Conservation (phyloP, 2,329 filamentous ascomycete species). For the Cladorrhinum sp. region DNA sequence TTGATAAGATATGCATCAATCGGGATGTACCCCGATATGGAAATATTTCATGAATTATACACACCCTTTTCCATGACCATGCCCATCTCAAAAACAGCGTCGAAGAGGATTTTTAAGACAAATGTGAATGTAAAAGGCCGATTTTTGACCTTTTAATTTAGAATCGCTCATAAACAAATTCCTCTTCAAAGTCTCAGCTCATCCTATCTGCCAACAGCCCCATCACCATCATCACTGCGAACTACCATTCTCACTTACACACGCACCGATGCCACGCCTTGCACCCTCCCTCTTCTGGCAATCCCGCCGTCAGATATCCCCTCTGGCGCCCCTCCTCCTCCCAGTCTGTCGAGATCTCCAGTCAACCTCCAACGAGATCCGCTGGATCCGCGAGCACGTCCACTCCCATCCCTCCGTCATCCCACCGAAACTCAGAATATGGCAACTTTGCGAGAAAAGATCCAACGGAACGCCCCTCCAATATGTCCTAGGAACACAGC, state of each 20-base stretch:
- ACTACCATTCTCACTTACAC: not conserved
- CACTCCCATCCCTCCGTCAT: slow-evolving; percentile 11
- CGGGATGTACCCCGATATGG: not conserved
- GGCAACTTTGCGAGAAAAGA: slow-evolving; percentile 46
- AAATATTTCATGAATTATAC: not conserved
- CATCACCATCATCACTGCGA: not conserved
- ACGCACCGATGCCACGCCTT: slow-evolving; percentile 58
- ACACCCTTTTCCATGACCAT: not conserved
- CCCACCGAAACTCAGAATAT: slow-evolving; percentile 12
- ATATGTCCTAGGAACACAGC: slow-evolving; percentile 84
- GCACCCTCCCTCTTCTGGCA: slow-evolving; percentile 53
- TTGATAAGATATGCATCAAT: not conserved
- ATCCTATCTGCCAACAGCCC: not conserved
- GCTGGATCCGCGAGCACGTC: slow-evolving; percentile 67
- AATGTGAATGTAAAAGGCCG: not conserved
- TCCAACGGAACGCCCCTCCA: slow-evolving; percentile 73
- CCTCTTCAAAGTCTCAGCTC: too few species aligned
- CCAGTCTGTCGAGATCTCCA: slow-evolving; percentile 59
- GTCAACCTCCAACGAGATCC: slow-evolving; percentile 66
- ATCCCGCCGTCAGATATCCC: slow-evolving; percentile 49
- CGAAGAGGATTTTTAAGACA: not conserved
- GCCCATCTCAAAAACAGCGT: not conserved
- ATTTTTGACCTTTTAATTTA: not conserved
- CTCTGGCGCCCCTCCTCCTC: slow-evolving; percentile 59
- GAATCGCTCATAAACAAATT: not conserved